Evolutionary conservation across 1,139 yeast species (phyloP).

Genomic region (Lodderomyces margitis): DNA sequence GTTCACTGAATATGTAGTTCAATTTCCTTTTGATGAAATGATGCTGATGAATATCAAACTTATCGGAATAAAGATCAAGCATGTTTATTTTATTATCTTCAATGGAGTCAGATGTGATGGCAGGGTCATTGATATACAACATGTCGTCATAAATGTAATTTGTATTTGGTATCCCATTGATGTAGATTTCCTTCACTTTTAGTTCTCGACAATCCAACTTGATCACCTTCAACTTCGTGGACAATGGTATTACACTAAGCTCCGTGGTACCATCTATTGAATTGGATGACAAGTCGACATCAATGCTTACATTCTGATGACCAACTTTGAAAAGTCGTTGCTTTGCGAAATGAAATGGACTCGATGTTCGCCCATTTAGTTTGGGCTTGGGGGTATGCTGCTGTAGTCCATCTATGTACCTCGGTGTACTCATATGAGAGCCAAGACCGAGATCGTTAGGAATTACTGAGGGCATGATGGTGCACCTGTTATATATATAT

Average conservation of each 20-base stretch:
- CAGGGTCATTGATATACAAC: conserved; percentile 38
- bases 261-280: conserved; percentile 75
- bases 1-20: conserved; percentile 57
- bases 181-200: conserved; percentile 56
- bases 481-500: neutral
- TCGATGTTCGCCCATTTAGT: neutral
- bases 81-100: conserved; percentile 27
- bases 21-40: conserved; percentile 65
- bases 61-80: conserved; percentile 44
- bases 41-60: conserved; percentile 54
- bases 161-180: conserved; percentile 46
- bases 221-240: conserved; percentile 54
- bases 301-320: conserved; percentile 67
- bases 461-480: neutral
- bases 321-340: conserved; percentile 52
- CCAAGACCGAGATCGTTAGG: neutral
- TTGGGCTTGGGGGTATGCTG: conserved; percentile 5
- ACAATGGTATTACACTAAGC: conserved; percentile 71
- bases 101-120: conserved; percentile 10
- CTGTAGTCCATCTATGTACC: neutral
- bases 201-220: conserved; percentile 82
- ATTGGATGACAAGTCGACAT: conserved; percentile 59
- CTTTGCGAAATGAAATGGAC: conserved; percentile 8
- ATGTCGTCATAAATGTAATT: conserved; percentile 41
- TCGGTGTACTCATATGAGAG: neutral